These are phyloP conservation scores for Aeschynomene evenia DNA, from an alignment of 306 rosid genomes.

Conservation along the genomic window DNA sequence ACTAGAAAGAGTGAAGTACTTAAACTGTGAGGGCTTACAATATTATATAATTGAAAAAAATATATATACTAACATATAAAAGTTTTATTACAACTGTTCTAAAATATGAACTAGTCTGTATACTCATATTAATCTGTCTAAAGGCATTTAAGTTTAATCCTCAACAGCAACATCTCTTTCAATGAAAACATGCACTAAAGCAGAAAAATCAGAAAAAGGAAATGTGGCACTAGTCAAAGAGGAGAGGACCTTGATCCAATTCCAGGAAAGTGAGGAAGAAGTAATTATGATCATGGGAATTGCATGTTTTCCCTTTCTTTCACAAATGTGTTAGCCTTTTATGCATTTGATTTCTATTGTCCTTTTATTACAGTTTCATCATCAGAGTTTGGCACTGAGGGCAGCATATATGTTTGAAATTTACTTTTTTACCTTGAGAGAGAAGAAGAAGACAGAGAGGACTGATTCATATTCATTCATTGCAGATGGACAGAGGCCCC, in stretches of 20 bases:
- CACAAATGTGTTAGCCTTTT: background rate
- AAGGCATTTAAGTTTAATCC: too few species aligned
- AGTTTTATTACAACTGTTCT: too few species aligned
- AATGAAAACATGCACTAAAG: too few species aligned
- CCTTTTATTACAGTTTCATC: background rate
- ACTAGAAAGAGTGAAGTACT: too few species aligned
- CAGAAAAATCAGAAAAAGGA: too few species aligned
- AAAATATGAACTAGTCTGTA: too few species aligned
- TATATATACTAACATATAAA: too few species aligned
- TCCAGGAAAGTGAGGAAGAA: background rate
- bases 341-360: background rate
- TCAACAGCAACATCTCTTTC: too few species aligned
- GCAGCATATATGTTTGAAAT: background rate
- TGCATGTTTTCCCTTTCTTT: background rate
- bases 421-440: constrained; percentile 19
- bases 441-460: background rate
- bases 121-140: too few species aligned
- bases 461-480: background rate
- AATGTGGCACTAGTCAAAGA: background rate
- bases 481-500: constrained; percentile 26
- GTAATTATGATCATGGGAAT: background rate
- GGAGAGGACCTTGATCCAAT: background rate
- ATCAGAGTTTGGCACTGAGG: background rate
- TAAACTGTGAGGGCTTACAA: too few species aligned
- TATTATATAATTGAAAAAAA: too few species aligned